Evolutionary conservation across 176 grass and related monocot species (phyloP).

Genomic region (Paspalum vaginatum): DNA sequence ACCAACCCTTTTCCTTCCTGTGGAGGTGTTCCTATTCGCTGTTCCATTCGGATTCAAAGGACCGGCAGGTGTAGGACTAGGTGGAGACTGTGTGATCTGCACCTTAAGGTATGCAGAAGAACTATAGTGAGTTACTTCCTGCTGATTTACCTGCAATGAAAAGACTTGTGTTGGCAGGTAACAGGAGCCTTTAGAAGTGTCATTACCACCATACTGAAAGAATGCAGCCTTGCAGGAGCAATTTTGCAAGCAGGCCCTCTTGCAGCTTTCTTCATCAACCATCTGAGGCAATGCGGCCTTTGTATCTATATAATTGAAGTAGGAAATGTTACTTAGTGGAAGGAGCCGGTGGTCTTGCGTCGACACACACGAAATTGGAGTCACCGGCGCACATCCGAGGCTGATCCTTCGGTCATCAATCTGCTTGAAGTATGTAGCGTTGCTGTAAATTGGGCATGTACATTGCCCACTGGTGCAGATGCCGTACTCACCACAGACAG

Average conservation of each 20-base stretch:
- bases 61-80: background rate
- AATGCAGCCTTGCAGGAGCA: constrained; percentile 72
- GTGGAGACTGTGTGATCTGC: constrained; percentile 29
- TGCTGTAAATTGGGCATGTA: background rate
- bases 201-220: constrained; percentile 21
- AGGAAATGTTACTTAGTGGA: background rate
- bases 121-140: background rate
- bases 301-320: constrained; percentile 7
- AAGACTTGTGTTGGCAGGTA: constrained; percentile 39
- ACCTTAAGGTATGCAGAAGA: constrained; percentile 52
- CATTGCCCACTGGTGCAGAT: constrained; percentile 1
- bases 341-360: constrained; percentile 40
- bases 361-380: constrained; percentile 45
- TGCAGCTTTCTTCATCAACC: constrained; percentile 47
- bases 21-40: background rate
- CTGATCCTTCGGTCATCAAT: background rate
- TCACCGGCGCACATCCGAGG: background rate
- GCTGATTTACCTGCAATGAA: constrained; percentile 12
- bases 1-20: background rate
- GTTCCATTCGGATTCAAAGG: background rate
- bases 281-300: background rate
- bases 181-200: constrained; percentile 17
- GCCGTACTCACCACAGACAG: background rate
- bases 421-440: background rate
- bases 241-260: constrained; percentile 42